Base-by-base conservation (phyloP, 2,329 filamentous ascomycete genomes). In the Phialophora tarda region DNA sequence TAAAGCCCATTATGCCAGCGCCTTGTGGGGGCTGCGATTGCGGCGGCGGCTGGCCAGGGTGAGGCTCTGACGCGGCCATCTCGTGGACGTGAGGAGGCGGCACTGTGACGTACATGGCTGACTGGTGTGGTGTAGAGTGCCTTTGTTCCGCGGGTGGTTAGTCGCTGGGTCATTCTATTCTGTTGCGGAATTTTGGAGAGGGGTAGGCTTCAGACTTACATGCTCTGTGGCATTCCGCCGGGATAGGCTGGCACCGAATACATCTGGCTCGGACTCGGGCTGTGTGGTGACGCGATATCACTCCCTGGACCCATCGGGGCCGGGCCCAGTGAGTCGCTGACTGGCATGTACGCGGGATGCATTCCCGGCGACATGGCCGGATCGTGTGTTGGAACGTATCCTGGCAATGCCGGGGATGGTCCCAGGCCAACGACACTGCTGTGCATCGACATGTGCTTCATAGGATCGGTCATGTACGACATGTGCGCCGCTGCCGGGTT, bases 361-460 rank as follows among this genome's bases (percentile, higher is more conserved):
- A 67, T 10, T 3, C 54, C 47, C 34, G 67, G 62, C 23, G 64
- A 65, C 58, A 59, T 59, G 10, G 28, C 41, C 10, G 67, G 65
- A 57, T 69, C 67, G 44, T 67, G 59, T 6, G 50, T 32, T 23
- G 67, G 65, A 1, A 65, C 56, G 55, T 69, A 69, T 26, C 67
- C 67, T 26, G 67, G 67, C 17, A 69, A 47, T 11, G 67, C 65
- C 7, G 67, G 59, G 8, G 57, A 54, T 10, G 60, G 60, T 17
- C 26, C 51, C 50, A 62, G 7, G 17, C 51, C 58, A 47, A 60
- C 58, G 21, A 51, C 51, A 30, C 56, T 67, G 59, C 67, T 69
- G n/a, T 69, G 62, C 62, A 67, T 57, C 23, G 64, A 63, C 67
- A 69, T 69, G 59, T 63, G 62, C 59, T 69, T 67, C 30, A 30